Evolutionary conservation across 495 filamentous ascomycete genomes (phyloP), one percentile per base, ranked within the genome.

Genomic region (Aspergillus coremiiformis): DNA sequence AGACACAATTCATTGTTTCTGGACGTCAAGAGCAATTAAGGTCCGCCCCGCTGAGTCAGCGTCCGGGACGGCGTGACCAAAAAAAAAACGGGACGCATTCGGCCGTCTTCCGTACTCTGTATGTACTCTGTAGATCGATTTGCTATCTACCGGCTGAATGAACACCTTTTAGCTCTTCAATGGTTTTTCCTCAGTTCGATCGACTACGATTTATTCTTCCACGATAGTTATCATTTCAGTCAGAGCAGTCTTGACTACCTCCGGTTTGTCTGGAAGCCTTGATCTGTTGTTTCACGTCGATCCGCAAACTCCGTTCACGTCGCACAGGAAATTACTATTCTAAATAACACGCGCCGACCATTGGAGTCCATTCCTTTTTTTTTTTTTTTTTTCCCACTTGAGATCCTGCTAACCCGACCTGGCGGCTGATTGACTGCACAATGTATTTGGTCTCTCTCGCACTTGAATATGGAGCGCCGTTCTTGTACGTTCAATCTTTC

Each of bases 401-500:
- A 35, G 0, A n/a, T 35, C 5, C 32, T 14, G 12, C 1, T n/a
- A 3, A 15, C 12, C 10, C 12, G 2, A n/a, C 5, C 14, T 3
- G 12, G 11, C 19, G 52, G 46, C 39, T 45, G 21, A 55, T 53
- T 51, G 29, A 27, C 46, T 45, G 14, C 58, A 61, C 45, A 19
- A 74, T 76, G 72, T 66, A 62, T 63, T 58, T 76, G 42, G 46
- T 74, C 23, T 66, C 67, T 39, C 52, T 66, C 8, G 64, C 64
- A 51, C 57, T 76, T 44, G 71, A 76, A 62, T 76, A 73, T 74
- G 72, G 59, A 51, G 72, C 72, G 35, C 72, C 72, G 5, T 17
- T 73, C 20, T 76, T 76, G 72, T 76, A 62, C 21, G 72, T 56
- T 49, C 17, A 14, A 22, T 22, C 46, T 29, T 14, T 17, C 20